Conservation (phyloP, 1,139 yeast species). For the Geotrichum restrictum region DNA sequence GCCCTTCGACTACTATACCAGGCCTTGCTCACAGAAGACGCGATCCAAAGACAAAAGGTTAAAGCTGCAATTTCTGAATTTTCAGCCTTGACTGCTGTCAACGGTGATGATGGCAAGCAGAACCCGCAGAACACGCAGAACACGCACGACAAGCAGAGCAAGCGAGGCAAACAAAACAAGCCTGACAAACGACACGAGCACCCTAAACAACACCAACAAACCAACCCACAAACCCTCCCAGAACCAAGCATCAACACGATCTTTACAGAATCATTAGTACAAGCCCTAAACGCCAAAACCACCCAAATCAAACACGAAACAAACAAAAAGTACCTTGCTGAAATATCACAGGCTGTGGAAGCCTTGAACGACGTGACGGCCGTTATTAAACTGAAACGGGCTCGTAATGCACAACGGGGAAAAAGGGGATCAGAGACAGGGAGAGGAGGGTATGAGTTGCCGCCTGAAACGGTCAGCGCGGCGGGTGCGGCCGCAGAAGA, state of each 20-base stretch:
- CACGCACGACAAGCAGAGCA: too few relatives aligned
- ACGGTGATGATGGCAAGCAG: not conserved
- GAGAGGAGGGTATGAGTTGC: not conserved
- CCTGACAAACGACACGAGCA: too few relatives aligned
- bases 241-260: conserved; percentile 17
- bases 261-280: conserved; percentile 16
- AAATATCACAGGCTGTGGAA: conserved; percentile 1
- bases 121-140: not conserved
- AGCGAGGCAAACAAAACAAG: conserved; percentile 2
- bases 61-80: conserved; percentile 20
- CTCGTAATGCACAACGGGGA: too few relatives aligned
- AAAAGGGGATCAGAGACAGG: not conserved
- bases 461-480: not conserved
- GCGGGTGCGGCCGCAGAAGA: conserved; percentile 1
- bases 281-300: conserved; percentile 10
- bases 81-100: conserved; percentile 1
- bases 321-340: conserved; percentile 4
- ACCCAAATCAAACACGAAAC: conserved; percentile 5
- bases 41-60: conserved; percentile 20
- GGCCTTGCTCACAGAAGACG: conserved; percentile 21
- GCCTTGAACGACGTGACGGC: conserved; percentile 7
- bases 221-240: not conserved
- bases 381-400: not conserved
- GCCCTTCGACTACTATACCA: conserved; percentile 20
- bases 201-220: too few relatives aligned